Base-by-base conservation (phyloP, 1,139 yeast species). In the Candida sp. region DNA sequence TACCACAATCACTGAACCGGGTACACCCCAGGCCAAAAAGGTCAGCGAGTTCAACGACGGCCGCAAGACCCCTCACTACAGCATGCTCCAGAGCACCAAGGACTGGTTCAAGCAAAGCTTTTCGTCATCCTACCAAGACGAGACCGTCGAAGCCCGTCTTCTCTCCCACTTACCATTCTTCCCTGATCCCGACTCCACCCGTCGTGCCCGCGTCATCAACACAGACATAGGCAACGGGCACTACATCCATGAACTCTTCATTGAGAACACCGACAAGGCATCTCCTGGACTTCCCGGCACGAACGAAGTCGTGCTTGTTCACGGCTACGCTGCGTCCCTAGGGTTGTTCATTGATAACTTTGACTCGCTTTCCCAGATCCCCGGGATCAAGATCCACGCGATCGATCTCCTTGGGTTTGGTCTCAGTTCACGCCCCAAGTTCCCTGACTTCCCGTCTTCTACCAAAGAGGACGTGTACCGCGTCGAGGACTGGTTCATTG, bases 401-500 rank as follows among this genome's bases (percentile, higher is more conserved):
- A 69, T 78, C 41, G 82, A 77, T 55, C 62, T 77, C 53, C 63
- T 69, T 4, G 83, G 83, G 3, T 77, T 77, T 59, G 83, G 83
- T 5, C 66, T 77, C 47, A 70, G 77, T 30, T 64, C 80, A 4
- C 62, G 83, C 52, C 80, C 80, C 1, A 57, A 59, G 22, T 78
- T 72, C 54, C 81, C 82, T 7, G 56, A 63, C 6, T 67, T 71
- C 27, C 58, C 66, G 1, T 48, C 62, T 22, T 55, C 59, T 5
- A 65, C 78, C n/a, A 66, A 68, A 42, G 70, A 72, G 49, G 65
- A 68, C 12, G 54, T 70, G 3, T 56, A 65, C 22, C 77, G 79
- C 55, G 83, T 87, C 11, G 97, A 91, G 63, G 78, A 83, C 55
- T 86, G 90, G 78, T 93, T 91, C 59, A 75, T 88, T 34, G 96